A percentile compares a stretch with the other conserved stretches of the same genome.
These are phyloP conservation scores for Barnettozyma pratensis DNA, from an alignment of 805 yeast species.

Conservation along the genomic window DNA sequence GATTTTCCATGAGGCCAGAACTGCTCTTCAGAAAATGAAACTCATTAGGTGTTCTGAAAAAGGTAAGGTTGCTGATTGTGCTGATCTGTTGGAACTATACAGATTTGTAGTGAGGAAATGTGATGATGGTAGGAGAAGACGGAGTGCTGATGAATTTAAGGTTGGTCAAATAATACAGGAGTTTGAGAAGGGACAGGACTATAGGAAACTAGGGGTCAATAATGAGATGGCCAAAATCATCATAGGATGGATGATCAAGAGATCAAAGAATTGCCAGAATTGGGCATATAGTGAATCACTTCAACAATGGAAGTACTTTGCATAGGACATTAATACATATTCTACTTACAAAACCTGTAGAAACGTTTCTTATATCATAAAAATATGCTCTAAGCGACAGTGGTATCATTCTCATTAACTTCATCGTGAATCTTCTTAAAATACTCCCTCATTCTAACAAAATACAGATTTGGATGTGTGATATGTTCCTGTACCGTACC, in stretches of 20 bases:
- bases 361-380: not conserved
- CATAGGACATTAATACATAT: not conserved
- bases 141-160: not conserved
- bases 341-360: too few species aligned
- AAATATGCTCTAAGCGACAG: not conserved
- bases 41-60: constrained; percentile 15
- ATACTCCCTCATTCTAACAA: constrained; percentile 64
- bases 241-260: constrained; percentile 1
- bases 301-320: not conserved
- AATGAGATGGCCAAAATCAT: not conserved
- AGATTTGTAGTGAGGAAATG: not conserved
- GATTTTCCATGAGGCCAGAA: constrained; percentile 26
- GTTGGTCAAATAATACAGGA: not conserved
- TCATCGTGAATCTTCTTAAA: constrained; percentile 29
- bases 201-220: not conserved
- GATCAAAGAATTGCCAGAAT: not conserved
- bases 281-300: not conserved
- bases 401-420: not conserved
- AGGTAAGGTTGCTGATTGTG: not conserved
- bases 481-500: constrained; percentile 38
- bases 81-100: not conserved
- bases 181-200: not conserved
- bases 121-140: not conserved
- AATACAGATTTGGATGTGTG: constrained; percentile 84
- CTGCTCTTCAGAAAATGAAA: constrained; percentile 16